Base-by-base conservation (phyloP, 1,139 yeast species). In the Arxiozyma slooffiae region DNA sequence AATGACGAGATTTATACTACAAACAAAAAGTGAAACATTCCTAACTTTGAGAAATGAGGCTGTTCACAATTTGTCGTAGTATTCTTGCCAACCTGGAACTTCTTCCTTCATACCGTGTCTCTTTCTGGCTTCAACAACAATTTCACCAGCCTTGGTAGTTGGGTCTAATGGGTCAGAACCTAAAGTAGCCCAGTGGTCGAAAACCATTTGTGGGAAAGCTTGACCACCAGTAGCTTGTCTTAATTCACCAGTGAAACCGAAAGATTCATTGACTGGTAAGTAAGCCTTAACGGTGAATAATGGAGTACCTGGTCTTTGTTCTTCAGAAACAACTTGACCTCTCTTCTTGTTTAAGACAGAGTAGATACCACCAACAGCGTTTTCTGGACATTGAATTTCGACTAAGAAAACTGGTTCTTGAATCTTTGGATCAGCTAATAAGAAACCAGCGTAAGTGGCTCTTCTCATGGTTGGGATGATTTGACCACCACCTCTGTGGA, bases 401-500 rank as follows among this genome's bases (percentile, higher is more conserved):
- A 90, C 96, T 78, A 90, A 80, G 92, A 92, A 92, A 71, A 92
- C 86, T 75, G 98, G 98, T 79, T 92, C 97, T 81, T 90, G 97
- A 73, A 92, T 86, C 72, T 92, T 92, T 78, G 98, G 98, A 76
- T 88, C 88, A 74, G 97, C 97, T 75, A 92, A 83, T 74, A 92
- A 84, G 82, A 89, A 80, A 67, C 97, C 88, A 71, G 98, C 98
- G 79, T 87, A 92, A 63, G 97, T 88, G 67, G 83, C 97, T 82
- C 97, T 92, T 84, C 97, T 89, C 97, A 92, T 90, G 77, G 98
- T 92, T 78, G 97, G 97, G 78, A 92, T 89, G 75, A 92, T 84
- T 82, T 92, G 98, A 79, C 98, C 98, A 80, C 95, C 97, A 83
- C 98, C 98, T 86, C 98, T 89, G 86, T 92, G 98, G 79, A 92